These are phyloP conservation scores for Casuarina glauca DNA, from an alignment of 306 rosid genomes.

Conservation along the genomic window DNA sequence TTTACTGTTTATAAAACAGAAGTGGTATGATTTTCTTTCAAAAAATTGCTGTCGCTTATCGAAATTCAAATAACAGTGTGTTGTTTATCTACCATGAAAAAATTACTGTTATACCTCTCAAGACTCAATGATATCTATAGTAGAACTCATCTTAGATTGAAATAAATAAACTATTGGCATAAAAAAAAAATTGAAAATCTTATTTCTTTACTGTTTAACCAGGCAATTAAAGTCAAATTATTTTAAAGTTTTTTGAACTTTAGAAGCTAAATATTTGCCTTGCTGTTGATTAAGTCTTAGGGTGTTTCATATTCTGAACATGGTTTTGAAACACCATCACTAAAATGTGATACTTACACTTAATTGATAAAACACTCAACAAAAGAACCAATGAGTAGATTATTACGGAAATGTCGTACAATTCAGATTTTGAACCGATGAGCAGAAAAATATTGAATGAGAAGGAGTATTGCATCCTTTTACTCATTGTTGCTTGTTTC, in stretches of 20 bases:
- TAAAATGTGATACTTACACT: neutral
- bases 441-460: neutral
- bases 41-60: no score
- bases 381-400: neutral
- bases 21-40: no score
- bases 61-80: neutral
- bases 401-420: neutral
- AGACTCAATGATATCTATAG: neutral
- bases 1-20: no score
- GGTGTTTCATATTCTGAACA: neutral
- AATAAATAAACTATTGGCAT: neutral
- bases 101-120: neutral
- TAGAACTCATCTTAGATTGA: neutral
- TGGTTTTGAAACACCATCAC: neutral
- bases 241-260: no score
- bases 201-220: neutral
- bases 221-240: neutral
- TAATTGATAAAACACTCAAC: neutral
- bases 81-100: neutral
- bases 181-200: no score
- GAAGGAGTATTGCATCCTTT: neutral
- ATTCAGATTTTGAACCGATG: neutral
- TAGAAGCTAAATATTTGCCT: no score
- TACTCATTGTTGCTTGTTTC: neutral
- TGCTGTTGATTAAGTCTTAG: neutral